Base-by-base conservation (phyloP, 352 stramenopile species). In the Globisporangium paddicum region DNA sequence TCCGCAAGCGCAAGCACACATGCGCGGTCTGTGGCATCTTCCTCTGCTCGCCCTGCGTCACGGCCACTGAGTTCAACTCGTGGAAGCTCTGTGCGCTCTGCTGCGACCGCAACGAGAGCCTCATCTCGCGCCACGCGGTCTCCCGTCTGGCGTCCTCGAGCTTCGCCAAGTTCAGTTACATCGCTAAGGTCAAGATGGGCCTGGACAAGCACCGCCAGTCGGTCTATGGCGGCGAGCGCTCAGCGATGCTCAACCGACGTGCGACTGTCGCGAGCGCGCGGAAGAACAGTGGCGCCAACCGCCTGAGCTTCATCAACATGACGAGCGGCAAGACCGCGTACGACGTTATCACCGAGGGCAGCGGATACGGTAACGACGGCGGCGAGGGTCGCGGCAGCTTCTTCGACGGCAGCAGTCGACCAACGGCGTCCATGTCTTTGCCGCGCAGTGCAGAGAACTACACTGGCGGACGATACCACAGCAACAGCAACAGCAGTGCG, bases 21-120 rank as follows among this genome's bases (percentile, higher is more conserved):
- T 90, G 79, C 52, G 77, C 74, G 38, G 67, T 90, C 32, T 90
- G 79, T 52, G 75, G 75, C 25, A 72, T 85, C 54, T 83, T 81
- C 34, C 65, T 90, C 28, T 87, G 79, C 55, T 73, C 72, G 19
- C 73, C 72, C 37, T 90, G 79, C 64, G 63, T 80, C 42, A 82
- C 72, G 10, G 64, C 71, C 2, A 87, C 79, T n/a, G 77, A 82
- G 32, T 82, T 87, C 62, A 75, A 82, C 63, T 69, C 53, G 35
- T 87, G 79, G 79, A 75, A 79, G 35, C 69, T 87, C 38, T 90
- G 79, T 26, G 68, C 60, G 5, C 64, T 82, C 37, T 90, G 79
- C 60, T 90, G 80, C 42, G 69, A 80, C 40, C 73, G 79, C 25
- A 87, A 87, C 63, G 76, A 87, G 56, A 64, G 62, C 2, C 69